These are phyloP conservation scores for Cryptomeria japonica DNA, from an alignment of 75 land plant genomes.

Conservation along the genomic window DNA sequence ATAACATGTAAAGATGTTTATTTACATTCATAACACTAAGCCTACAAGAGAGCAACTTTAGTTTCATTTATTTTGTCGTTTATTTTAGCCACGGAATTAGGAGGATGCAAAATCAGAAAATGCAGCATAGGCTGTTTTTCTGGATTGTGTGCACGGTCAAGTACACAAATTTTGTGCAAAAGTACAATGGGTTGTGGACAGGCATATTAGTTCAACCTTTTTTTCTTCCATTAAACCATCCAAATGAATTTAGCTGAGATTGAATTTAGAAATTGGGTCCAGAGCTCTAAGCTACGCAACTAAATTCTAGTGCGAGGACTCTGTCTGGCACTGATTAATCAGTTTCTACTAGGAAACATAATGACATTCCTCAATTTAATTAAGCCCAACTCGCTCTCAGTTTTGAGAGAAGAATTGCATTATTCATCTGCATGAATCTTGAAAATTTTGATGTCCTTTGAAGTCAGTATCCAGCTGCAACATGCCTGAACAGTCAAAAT, in stretches of 20 bases:
- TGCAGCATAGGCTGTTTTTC: not conserved
- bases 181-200: slow-evolving; percentile 1
- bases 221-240: not conserved
- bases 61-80: not conserved
- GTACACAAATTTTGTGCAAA: not conserved
- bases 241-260: not conserved
- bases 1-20: not conserved
- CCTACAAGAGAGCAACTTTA: not conserved
- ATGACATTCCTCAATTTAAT: slow-evolving; percentile 1
- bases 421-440: not conserved
- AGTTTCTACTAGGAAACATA: not conserved
- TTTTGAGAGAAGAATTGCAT: not conserved
- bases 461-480: not conserved
- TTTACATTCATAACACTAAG: not conserved
- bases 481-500: not conserved
- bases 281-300: not conserved
- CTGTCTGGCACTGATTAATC: not conserved
- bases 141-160: not conserved
- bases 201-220: not conserved
- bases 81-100: not conserved
- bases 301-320: not conserved
- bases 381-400: not conserved
- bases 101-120: not conserved
- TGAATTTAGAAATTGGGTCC: not conserved
- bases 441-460: not conserved